phyloP scores from a whole-genome alignment of 805 yeast genomes.

The Kodamaea lidongshanica region DNA sequence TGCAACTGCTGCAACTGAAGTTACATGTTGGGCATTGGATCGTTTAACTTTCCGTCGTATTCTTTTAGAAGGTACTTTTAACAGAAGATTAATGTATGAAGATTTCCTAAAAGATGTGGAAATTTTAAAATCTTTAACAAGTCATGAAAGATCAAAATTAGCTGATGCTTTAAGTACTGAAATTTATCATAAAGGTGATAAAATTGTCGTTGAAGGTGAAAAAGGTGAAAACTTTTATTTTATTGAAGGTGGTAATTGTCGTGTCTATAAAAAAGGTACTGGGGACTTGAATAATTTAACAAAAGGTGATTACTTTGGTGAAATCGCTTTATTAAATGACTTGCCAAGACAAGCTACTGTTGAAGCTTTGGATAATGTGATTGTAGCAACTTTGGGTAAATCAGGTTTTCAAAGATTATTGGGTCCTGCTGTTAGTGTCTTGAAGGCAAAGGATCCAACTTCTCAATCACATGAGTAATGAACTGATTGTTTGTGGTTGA shows the following conservation, averaged over 20 bases:
- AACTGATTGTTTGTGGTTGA: no score
- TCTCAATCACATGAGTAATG: slow-evolving; percentile 3
- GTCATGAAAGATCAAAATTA: slow-evolving; percentile 80
- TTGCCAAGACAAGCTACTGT: slow-evolving; percentile 93
- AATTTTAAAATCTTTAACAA: slow-evolving; percentile 62
- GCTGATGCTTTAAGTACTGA: slow-evolving; percentile 92
- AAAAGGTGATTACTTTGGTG: slow-evolving; percentile 94
- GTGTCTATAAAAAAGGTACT: slow-evolving; percentile 55
- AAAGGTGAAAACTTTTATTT: slow-evolving; percentile 41
- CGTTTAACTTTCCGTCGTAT: slow-evolving; percentile 89
- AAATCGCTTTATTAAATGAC: slow-evolving; percentile 86
- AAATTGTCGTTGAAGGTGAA: slow-evolving; percentile 82
- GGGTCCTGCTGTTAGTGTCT: slow-evolving; percentile 89
- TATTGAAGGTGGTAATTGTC: slow-evolving; percentile 71
- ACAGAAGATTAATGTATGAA: slow-evolving; percentile 86
- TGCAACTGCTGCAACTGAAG: slow-evolving; percentile 61
- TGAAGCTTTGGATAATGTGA: slow-evolving; percentile 63
- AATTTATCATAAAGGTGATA: slow-evolving; percentile 60
- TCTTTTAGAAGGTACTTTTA: slow-evolving; percentile 81
- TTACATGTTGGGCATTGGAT: slow-evolving; percentile 82
- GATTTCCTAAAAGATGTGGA: slow-evolving; percentile 82
- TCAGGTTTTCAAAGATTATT: slow-evolving; percentile 88
- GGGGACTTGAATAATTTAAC: slow-evolving; percentile 56
- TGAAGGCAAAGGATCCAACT: slow-evolving; percentile 83
- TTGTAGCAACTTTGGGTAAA: slow-evolving; percentile 89